phyloP scores from a whole-genome alignment of 2,329 filamentous ascomycete genomes.

The Xylariaceae sp. region DNA sequence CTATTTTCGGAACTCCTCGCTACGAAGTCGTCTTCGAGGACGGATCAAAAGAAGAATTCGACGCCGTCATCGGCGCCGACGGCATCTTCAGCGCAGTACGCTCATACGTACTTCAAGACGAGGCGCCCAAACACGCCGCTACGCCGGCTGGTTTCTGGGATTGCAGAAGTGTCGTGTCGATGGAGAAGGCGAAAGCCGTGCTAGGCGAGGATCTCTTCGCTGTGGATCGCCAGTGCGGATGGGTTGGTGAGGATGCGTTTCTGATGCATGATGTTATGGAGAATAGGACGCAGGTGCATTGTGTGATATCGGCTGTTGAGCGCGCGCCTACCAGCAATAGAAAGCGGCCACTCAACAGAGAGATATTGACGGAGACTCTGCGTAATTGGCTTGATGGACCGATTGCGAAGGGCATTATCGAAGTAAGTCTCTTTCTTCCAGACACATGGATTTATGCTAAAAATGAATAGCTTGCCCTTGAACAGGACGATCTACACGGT shows the following conservation, averaged over 20 bases:
- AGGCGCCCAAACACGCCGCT: not conserved
- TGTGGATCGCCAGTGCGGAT: slow-evolving; percentile 16
- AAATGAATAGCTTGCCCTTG: slow-evolving; percentile 9
- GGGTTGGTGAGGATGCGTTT: slow-evolving; percentile 18
- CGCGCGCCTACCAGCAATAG: slow-evolving; percentile 6
- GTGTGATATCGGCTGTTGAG: slow-evolving; percentile 20
- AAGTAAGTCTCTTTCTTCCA: slow-evolving; percentile 11
- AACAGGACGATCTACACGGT: slow-evolving; percentile 4
- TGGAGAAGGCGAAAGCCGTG: slow-evolving; percentile 1
- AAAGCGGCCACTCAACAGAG: slow-evolving; percentile 8
- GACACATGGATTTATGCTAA: not conserved
- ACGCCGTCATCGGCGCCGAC: slow-evolving; percentile 22
- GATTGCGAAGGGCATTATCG: slow-evolving; percentile 19
- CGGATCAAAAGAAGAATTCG: slow-evolving; percentile 4
- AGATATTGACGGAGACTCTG: slow-evolving; percentile 3
- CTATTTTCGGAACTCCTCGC: not conserved
- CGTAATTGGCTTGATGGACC: slow-evolving; percentile 15
- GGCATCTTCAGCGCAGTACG: slow-evolving; percentile 21
- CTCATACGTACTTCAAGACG: slow-evolving; percentile 9
- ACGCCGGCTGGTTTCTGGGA: slow-evolving; percentile 15
- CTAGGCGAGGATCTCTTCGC: slow-evolving; percentile 19
- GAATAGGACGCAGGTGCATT: slow-evolving; percentile 20
- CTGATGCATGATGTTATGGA: slow-evolving; percentile 22
- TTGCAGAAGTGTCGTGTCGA: slow-evolving; percentile 5
- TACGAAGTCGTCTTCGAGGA: slow-evolving; percentile 17